These are phyloP conservation scores for Akanthomyces muscarius DNA, from an alignment of 2,329 filamentous ascomycete genomes.

Conservation along the genomic window DNA sequence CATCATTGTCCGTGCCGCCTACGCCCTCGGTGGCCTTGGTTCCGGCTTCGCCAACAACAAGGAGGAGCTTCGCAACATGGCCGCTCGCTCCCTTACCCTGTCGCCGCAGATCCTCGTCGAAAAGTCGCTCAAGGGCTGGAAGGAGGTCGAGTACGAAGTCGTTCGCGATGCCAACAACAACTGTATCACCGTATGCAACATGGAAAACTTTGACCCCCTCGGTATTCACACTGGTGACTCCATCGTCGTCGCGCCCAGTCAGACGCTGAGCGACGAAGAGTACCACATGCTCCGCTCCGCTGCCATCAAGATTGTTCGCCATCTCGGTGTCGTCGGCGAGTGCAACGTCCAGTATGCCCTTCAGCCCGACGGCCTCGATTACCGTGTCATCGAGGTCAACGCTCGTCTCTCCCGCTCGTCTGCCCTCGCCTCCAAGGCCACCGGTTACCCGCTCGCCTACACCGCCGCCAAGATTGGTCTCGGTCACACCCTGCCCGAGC, in stretches of 20 bases:
- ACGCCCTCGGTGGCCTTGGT: slow-evolving; percentile 91
- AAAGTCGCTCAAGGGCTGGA: slow-evolving; percentile 99
- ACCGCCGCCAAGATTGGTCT: slow-evolving; percentile 98
- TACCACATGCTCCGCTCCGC: slow-evolving; percentile 99
- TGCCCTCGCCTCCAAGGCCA: slow-evolving; percentile 94
- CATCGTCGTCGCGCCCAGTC: slow-evolving; percentile 94
- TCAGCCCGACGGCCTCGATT: slow-evolving; percentile 94
- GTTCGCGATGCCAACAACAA: slow-evolving; percentile 97
- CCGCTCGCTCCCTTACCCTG: slow-evolving; percentile 85
- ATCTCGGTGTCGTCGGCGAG: slow-evolving; percentile 94
- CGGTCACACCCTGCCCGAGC: slow-evolving; percentile 88
- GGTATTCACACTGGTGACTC: slow-evolving; percentile 98
- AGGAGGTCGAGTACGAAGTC: slow-evolving; percentile 98
- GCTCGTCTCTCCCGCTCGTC: slow-evolving; percentile 97
- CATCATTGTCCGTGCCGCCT: slow-evolving; percentile 96
- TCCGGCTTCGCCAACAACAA: slow-evolving; percentile 93
- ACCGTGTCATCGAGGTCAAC: slow-evolving; percentile 98
- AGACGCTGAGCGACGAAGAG: slow-evolving; percentile 96
- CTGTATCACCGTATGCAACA: slow-evolving; percentile 94
- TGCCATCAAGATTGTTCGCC: slow-evolving; percentile 96
- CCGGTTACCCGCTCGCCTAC: slow-evolving; percentile 94
- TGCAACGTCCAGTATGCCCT: slow-evolving; percentile 98
- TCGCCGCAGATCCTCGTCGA: slow-evolving; percentile 96
- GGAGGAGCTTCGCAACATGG: slow-evolving; percentile 90
- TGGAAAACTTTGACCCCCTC: slow-evolving; percentile 86